A percentile compares a stretch with the other conserved stretches of the same genome.
These are phyloP conservation scores for Polyporus arcularius DNA, from an alignment of 768 basidiomycete genomes.

Conservation along the genomic window DNA sequence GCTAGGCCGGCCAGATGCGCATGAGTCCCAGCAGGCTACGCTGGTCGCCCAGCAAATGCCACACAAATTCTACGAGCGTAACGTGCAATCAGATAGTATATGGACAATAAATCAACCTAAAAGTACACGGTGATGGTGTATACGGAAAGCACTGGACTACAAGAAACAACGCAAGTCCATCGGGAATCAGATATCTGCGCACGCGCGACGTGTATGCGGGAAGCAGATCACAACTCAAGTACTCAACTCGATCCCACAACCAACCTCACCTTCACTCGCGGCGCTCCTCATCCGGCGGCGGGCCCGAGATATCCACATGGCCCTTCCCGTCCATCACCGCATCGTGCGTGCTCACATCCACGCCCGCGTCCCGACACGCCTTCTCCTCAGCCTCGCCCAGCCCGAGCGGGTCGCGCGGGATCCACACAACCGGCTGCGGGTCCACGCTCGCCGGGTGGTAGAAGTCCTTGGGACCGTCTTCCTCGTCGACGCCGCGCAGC, in stretches of 20 bases:
- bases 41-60: no score
- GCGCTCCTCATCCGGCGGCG: constrained; percentile 39
- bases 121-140: no score
- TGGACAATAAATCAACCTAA: no score
- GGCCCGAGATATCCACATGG: constrained; percentile 51
- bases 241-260: neutral
- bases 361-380: constrained; percentile 52
- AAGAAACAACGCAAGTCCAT: no score
- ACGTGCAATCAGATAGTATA: no score
- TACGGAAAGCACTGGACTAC: no score
- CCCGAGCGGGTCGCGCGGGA: constrained; percentile 74
- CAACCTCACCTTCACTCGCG: neutral
- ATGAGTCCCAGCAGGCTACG: no score
- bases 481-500: constrained; percentile 27
- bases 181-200: no score
- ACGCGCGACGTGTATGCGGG: no score
- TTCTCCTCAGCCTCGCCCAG: constrained; percentile 65
- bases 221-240: no score
- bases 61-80: no score
- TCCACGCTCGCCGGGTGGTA: constrained; percentile 80
- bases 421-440: constrained; percentile 81
- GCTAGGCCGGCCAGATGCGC: no score
- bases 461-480: constrained; percentile 58
- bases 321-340: constrained; percentile 67
- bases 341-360: constrained; percentile 48